Evolutionary conservation across 2,329 filamentous ascomycete genomes (phyloP).

Genomic region (Aaosphaeria pasadenensis): DNA sequence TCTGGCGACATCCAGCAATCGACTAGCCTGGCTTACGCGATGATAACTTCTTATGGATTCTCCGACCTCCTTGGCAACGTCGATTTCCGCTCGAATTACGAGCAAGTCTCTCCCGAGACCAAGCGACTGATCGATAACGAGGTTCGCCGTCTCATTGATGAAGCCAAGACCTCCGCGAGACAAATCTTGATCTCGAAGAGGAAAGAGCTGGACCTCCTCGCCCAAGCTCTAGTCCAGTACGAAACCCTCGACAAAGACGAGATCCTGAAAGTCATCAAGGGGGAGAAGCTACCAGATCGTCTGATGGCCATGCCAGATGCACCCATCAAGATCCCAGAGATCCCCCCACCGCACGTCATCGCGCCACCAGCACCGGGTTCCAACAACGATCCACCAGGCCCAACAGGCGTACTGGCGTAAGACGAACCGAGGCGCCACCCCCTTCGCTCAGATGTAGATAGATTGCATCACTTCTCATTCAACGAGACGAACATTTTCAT

Average conservation of each 20-base stretch:
- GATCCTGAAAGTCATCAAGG: slow-evolving; percentile 84
- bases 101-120: slow-evolving; percentile 78
- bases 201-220: slow-evolving; percentile 81
- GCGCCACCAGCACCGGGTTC: neutral
- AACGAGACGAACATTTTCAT: no score
- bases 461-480: no score
- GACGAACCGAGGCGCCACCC: neutral
- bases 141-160: slow-evolving; percentile 80
- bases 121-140: slow-evolving; percentile 84
- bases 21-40: slow-evolving; percentile 77
- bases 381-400: neutral
- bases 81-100: slow-evolving; percentile 78
- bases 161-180: slow-evolving; percentile 71
- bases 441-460: no score
- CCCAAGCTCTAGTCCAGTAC: slow-evolving; percentile 87
- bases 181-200: slow-evolving; percentile 71
- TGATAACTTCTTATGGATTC: slow-evolving; percentile 90
- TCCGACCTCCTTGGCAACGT: slow-evolving; percentile 84
- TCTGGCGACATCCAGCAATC: slow-evolving; percentile 78
- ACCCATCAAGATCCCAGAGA: slow-evolving; percentile 67
- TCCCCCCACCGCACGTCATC: slow-evolving; percentile 4
- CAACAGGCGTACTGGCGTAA: neutral
- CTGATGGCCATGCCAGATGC: slow-evolving; percentile 55
- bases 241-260: slow-evolving; percentile 88
- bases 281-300: slow-evolving; percentile 74